These are phyloP conservation scores for Usnea hakonensis DNA, from an alignment of 495 filamentous ascomycete genomes.

Conservation along the genomic window DNA sequence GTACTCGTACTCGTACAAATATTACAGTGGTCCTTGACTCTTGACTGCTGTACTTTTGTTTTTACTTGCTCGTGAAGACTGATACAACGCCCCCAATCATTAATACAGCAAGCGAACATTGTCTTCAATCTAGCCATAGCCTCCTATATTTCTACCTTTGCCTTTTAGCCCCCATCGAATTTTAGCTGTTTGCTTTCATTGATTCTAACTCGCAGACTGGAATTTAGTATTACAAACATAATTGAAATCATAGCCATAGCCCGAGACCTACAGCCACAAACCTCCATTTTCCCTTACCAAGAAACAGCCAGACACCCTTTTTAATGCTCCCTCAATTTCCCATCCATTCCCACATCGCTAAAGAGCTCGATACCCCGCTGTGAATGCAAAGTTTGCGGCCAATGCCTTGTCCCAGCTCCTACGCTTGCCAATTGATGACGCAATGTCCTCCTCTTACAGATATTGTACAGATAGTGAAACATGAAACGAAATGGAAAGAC, in stretches of 20 bases:
- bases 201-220: too few relatives aligned
- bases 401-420: background rate
- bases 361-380: background rate
- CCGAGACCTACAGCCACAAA: background rate
- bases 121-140: too few relatives aligned
- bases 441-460: background rate
- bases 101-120: too few relatives aligned
- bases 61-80: too few relatives aligned
- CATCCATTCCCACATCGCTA: background rate
- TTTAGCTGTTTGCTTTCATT: too few relatives aligned
- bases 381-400: background rate
- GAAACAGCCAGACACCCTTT: background rate
- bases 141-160: too few relatives aligned
- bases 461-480: constrained; percentile 11
- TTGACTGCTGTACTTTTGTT: too few relatives aligned
- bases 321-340: background rate
- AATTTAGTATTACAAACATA: background rate
- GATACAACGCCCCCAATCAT: too few relatives aligned
- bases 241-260: background rate
- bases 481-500: background rate
- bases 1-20: too few relatives aligned
- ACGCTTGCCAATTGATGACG: background rate
- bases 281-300: background rate
- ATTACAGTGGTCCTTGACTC: too few relatives aligned
- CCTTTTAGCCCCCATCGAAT: too few relatives aligned